Evolutionary conservation across 495 filamentous ascomycete genomes (phyloP).

Genomic region (Podospora australis): DNA sequence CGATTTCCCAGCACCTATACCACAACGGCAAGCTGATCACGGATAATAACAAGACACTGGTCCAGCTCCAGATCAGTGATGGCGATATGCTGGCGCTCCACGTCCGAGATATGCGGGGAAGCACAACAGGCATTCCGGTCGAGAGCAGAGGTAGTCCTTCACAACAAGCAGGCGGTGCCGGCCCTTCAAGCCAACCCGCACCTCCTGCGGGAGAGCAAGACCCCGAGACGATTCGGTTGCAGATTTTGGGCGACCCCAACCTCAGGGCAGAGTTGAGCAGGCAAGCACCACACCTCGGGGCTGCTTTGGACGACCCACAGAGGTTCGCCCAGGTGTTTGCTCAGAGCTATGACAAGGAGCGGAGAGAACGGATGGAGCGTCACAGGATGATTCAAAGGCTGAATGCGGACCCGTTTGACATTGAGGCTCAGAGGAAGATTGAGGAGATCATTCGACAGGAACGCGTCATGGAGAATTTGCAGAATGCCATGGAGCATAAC

Average conservation of each 20-base stretch:
- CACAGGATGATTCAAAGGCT: slow-evolving; percentile 69
- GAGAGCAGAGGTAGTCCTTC: too few species aligned
- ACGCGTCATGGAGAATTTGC: slow-evolving; percentile 85
- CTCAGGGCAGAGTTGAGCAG: slow-evolving; percentile 61
- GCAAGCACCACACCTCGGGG: slow-evolving; percentile 67
- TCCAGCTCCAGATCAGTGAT: slow-evolving; percentile 74
- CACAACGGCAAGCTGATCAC: slow-evolving; percentile 80
- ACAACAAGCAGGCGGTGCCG: too few species aligned
- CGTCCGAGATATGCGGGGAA: slow-evolving; percentile 51
- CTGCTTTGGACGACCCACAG: slow-evolving; percentile 68
- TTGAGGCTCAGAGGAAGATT: slow-evolving; percentile 84
- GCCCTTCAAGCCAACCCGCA: slow-evolving; percentile 1
- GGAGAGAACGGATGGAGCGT: slow-evolving; percentile 63
- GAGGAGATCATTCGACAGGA: slow-evolving; percentile 96
- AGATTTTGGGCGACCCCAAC: slow-evolving; percentile 72
- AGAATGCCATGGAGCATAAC: slow-evolving; percentile 92
- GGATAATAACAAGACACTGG: slow-evolving; percentile 70
- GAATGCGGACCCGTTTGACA: slow-evolving; percentile 87
- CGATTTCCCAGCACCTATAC: slow-evolving; percentile 64
- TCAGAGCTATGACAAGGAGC: slow-evolving; percentile 59
- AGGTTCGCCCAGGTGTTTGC: slow-evolving; percentile 66
- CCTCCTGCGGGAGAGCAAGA: slow-evolving; percentile 42
- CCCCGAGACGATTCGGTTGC: slow-evolving; percentile 73
- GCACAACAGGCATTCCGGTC: slow-evolving; percentile 32
- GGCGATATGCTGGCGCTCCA: slow-evolving; percentile 90